Percentiles rank a stretch among this genome's conserved stretches.
Conservation (phyloP, 2,329 filamentous ascomycete genomes). For the Fusarium guadeloupense region DNA sequence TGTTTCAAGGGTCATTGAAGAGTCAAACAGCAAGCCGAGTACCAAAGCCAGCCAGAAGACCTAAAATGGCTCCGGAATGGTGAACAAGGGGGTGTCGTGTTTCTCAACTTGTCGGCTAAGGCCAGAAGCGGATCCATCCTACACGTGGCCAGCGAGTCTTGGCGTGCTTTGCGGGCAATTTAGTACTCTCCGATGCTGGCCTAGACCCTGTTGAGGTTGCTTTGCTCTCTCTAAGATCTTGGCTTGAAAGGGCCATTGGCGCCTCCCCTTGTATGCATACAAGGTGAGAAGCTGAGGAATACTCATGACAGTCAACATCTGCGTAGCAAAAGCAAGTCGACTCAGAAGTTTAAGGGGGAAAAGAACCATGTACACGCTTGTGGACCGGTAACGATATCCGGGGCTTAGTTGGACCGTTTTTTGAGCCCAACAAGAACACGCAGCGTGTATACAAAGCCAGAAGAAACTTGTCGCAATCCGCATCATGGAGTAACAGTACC, state of each 20-base stretch:
- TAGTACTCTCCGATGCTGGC: slow-evolving; percentile 17
- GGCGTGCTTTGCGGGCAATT: slow-evolving; percentile 11
- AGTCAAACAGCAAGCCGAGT: slow-evolving; percentile 9
- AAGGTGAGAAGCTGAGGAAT: slow-evolving; percentile 8
- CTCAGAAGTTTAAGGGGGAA: neutral
- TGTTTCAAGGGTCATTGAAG: slow-evolving; percentile 15
- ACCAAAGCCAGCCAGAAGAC: slow-evolving; percentile 16
- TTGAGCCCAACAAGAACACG: neutral
- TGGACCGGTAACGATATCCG: neutral
- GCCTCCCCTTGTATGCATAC: neutral
- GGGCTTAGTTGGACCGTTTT: neutral
- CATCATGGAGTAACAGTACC: slow-evolving; percentile 22
- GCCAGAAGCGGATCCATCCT: slow-evolving; percentile 38
- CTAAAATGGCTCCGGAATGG: slow-evolving; percentile 26
- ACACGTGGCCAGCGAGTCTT: slow-evolving; percentile 40
- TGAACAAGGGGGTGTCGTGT: slow-evolving; percentile 28
- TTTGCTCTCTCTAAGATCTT: slow-evolving; percentile 9
- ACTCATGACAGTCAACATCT: neutral
- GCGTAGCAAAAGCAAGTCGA: slow-evolving; percentile 15
- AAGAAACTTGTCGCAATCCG: slow-evolving; percentile 8
- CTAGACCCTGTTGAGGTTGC: slow-evolving; percentile 22
- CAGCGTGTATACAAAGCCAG: neutral
- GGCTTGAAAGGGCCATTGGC: neutral
- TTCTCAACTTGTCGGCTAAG: slow-evolving; percentile 38
- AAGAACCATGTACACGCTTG: too few relatives aligned